Conservation (phyloP, 495 filamentous ascomycete species). For the Geopyxis carbonaria region DNA sequence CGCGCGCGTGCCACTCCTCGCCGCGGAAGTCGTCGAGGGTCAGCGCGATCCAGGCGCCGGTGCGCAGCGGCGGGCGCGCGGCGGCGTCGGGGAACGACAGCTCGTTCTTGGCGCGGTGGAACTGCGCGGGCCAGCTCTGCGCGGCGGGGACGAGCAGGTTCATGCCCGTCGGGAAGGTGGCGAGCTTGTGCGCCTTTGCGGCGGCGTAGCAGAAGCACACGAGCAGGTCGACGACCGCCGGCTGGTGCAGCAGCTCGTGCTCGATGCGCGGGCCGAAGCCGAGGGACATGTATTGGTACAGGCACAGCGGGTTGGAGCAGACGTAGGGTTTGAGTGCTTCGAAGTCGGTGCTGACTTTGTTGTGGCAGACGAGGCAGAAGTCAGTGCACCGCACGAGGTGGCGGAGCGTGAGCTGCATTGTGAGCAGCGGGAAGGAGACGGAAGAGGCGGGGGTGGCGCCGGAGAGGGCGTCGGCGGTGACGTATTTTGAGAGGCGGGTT, state of each 20-base stretch:
- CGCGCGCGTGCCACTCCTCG: constrained; percentile 28
- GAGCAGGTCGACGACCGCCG: constrained; percentile 71
- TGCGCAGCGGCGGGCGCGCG: constrained; percentile 27
- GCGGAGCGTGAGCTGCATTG: constrained; percentile 63
- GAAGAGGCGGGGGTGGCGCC: constrained; percentile 7
- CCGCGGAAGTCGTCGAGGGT: constrained; percentile 7
- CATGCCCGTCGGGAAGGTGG: constrained; percentile 52
- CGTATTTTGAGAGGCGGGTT: constrained; percentile 23
- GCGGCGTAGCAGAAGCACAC: constrained; percentile 64
- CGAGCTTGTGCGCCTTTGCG: constrained; percentile 31
- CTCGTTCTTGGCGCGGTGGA: constrained; percentile 26
- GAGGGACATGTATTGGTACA: constrained; percentile 83
- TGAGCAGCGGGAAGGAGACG: constrained; percentile 49
- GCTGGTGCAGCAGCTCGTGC: constrained; percentile 63
- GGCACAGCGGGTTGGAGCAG: constrained; percentile 60
- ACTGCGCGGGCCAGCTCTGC: constrained; percentile 9
- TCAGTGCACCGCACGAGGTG: constrained; percentile 71
- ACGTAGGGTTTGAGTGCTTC: constrained; percentile 88
- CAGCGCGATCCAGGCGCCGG: constrained; percentile 47
- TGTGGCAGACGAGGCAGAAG: constrained; percentile 77
- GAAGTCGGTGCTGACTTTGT: constrained; percentile 48
- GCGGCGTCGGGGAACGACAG: constrained; percentile 26
- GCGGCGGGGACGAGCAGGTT: constrained; percentile 44
- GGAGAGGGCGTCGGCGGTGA: constrained; percentile 37
- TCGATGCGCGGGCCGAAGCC: constrained; percentile 76